phyloP scores from a whole-genome alignment of 139 green algal genomes.

The Chlorella sorokiniana region DNA sequence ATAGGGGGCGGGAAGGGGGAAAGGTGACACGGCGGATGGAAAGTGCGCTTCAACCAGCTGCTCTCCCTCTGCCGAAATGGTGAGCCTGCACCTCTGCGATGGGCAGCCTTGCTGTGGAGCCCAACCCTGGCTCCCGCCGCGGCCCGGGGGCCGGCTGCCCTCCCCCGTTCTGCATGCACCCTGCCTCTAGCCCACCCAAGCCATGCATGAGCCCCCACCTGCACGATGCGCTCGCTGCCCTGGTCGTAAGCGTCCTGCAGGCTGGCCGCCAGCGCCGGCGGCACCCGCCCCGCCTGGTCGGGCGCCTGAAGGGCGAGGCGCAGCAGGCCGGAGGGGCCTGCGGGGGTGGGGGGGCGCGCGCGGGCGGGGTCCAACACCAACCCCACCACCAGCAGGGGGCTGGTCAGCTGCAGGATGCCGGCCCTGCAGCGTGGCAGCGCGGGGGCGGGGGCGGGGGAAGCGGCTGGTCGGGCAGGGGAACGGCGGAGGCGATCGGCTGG shows the following conservation, averaged over 20 bases:
- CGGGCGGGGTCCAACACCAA: conserved; percentile 36
- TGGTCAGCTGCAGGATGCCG: conserved; percentile 32
- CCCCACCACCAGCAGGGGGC: conserved; percentile 47
- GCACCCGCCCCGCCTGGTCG: conserved; percentile 28
- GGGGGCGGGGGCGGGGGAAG: background rate
- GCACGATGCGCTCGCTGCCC: conserved; percentile 28
- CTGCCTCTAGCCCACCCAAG: no score
- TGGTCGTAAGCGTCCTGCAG: conserved; percentile 41
- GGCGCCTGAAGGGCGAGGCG: conserved; percentile 31
- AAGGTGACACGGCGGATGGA: background rate
- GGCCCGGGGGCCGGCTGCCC: no score
- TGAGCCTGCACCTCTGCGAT: no score
- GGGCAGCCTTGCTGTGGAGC: no score
- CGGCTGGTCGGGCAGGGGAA: background rate
- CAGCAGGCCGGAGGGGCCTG: conserved; percentile 17
- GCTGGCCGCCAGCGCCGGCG: background rate
- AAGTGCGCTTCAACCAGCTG: background rate
- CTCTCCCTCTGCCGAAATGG: no score
- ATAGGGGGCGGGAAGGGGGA: background rate
- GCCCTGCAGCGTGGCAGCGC: conserved; percentile 4
- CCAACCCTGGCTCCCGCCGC: no score
- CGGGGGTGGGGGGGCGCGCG: background rate
- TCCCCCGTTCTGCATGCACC: background rate
- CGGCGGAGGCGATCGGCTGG: no score
- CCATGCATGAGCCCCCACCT: conserved; percentile 6